A percentile compares a stretch with the other conserved stretches of the same genome.
Evolutionary conservation across 2,329 filamentous ascomycete genomes (phyloP).

Genomic region (Fusarium clavum): DNA sequence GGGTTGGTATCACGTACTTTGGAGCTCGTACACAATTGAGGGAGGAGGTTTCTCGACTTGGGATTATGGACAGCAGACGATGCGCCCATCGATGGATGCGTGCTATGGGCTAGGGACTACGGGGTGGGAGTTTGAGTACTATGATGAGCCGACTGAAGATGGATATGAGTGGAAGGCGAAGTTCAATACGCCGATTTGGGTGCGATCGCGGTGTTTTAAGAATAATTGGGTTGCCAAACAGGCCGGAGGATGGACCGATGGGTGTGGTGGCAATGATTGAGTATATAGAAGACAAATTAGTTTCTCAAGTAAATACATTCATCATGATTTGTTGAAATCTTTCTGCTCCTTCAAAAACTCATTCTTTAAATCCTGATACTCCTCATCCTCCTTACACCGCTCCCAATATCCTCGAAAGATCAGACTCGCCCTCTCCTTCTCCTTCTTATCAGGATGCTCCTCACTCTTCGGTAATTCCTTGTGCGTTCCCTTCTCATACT

Average conservation of each 20-base stretch:
- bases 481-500: conserved; percentile 54
- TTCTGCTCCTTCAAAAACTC: conserved; percentile 29
- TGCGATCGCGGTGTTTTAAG: neutral
- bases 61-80: conserved; percentile 9
- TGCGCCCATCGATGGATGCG: conserved; percentile 4
- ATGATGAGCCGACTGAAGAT: conserved; percentile 1
- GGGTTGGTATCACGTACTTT: neutral
- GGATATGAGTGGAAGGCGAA: conserved; percentile 7
- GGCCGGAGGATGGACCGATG: conserved; percentile 6
- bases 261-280: conserved; percentile 3
- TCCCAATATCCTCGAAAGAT: conserved; percentile 41
- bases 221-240: conserved; percentile 7
- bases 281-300: fast-evolving
- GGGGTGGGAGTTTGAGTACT: conserved; percentile 8
- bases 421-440: conserved; percentile 37
- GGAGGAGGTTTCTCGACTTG: conserved; percentile 5
- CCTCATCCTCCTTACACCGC: conserved; percentile 38
- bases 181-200: conserved; percentile 1
- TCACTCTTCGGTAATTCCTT: conserved; percentile 33
- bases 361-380: conserved; percentile 28
- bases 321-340: neutral
- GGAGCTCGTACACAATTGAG: neutral
- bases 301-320: too few species aligned
- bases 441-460: conserved; percentile 28
- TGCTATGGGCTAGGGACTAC: conserved; percentile 4